Base-by-base conservation (phyloP, 2,329 filamentous ascomycete species). In the Capronia epimyces region DNA sequence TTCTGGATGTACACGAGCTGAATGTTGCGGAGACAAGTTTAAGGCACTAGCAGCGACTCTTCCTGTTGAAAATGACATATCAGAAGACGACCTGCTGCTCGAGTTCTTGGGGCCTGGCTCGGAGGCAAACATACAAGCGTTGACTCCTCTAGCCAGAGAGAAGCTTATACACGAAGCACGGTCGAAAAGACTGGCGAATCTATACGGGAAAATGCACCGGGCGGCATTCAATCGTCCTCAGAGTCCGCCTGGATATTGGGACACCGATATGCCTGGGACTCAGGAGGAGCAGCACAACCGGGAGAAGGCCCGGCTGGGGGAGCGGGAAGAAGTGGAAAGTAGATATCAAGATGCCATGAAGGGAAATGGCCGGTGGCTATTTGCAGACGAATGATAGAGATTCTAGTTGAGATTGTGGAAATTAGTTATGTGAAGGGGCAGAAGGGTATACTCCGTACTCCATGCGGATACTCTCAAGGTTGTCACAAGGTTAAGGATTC, bases 171-270 rank as follows among this genome's bases (percentile, higher is more conserved):
- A 89, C n/a, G 79, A 89, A 63, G 90, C 90, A 10, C 84, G 84
- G 63, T 84, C 82, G 0, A 79, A 81, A 63, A 75, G 83, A 43
- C 72, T 94, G 56, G 86, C 90, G 1, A 83, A 90, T 63, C 78
- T 80, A 55, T 82, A 81, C 65, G 89, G 89, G 4, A 88, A 78
- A 64, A 43, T 48, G 48, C 90, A 96, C 68, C 78, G 86, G 49
- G 80, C 91, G 60, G 77, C 82, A 22, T 89, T 85, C 67, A 79
- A 83, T 53, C 79, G 89, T 44, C 77, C 80, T 56, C 75, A 72
- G 39, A 88, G 86, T 8, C 90, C 93, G 10, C 88, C 89, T 1
- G 90, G 89, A 0, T 97, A 88, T 65, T 98, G 93, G 93, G 78
- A 87, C 47, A 79, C 85, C 1, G 91, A 95, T 60, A 95, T 98